phyloP scores from a whole-genome alignment of 164 flowering plant species.

The Vitis amurensis region DNA sequence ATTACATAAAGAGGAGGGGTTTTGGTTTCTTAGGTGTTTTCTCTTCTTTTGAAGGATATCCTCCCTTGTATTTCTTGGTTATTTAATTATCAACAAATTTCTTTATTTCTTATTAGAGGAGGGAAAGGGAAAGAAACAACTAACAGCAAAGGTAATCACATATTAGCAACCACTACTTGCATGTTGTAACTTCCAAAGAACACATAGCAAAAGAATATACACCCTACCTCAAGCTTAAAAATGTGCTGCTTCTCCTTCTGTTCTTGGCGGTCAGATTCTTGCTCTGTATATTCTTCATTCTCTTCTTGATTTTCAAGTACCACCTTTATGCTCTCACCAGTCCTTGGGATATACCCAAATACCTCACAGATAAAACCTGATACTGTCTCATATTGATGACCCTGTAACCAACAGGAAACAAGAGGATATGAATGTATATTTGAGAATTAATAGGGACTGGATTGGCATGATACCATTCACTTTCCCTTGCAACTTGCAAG shows the following conservation, averaged over 20 bases:
- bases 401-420: constrained; percentile 44
- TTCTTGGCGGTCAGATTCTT: constrained; percentile 56
- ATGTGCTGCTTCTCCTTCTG: constrained; percentile 59
- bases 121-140: background rate
- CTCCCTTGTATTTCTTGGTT: too few species aligned
- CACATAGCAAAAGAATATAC: background rate
- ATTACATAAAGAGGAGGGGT: too few species aligned
- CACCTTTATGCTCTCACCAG: constrained; percentile 88
- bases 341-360: constrained; percentile 96
- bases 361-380: constrained; percentile 94
- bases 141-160: background rate
- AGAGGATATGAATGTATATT: background rate
- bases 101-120: background rate
- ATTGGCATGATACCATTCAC: background rate
- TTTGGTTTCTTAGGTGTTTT: too few species aligned
- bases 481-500: background rate
- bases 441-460: background rate
- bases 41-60: too few species aligned
- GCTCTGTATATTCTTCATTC: constrained; percentile 42
- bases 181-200: background rate
- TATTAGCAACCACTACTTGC: background rate
- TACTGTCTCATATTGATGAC: constrained; percentile 94
- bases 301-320: constrained; percentile 80
- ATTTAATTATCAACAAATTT: too few species aligned
- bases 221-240: constrained; percentile 86